Evolutionary conservation across 768 basidiomycete species (phyloP).

Genomic region (Naganishia friedmannii): DNA sequence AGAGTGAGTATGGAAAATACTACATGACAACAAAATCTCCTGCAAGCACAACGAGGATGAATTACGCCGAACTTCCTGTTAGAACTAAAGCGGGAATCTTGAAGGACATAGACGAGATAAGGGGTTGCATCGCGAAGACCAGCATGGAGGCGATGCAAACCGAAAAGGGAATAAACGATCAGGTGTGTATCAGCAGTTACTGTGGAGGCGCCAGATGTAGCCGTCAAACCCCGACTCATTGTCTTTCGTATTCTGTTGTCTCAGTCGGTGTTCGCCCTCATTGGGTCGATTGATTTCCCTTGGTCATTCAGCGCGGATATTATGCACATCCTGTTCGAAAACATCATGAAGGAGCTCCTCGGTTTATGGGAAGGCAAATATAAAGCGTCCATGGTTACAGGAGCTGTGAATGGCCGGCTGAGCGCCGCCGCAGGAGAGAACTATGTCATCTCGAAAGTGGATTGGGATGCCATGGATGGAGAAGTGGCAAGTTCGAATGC

Average conservation of each 20-base stretch:
- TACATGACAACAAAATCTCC: not conserved
- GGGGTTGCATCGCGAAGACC: not conserved
- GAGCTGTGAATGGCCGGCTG: not conserved
- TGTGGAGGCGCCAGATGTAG: too few relatives aligned
- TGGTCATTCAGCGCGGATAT: not conserved
- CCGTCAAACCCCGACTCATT: not conserved
- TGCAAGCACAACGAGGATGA: not conserved
- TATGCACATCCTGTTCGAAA: conserved; percentile 7
- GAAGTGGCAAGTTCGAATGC: not conserved
- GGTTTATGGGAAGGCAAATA: not conserved
- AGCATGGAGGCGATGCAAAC: not conserved
- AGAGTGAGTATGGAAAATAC: not conserved
- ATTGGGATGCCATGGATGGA: not conserved
- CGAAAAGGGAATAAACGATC: not conserved
- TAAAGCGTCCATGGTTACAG: not conserved
- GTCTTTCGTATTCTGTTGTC: not conserved
- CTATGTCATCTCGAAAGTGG: not conserved
- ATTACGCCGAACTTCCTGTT: not conserved
- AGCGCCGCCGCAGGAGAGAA: not conserved
- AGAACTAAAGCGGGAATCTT: not conserved
- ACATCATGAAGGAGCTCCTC: not conserved
- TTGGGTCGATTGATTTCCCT: not conserved
- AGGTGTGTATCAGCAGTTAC: too few relatives aligned
- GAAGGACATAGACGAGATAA: not conserved
- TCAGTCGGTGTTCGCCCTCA: not conserved